Evolutionary conservation across 192 early-diverging fungal species (phyloP).

Genomic region (Backusella morwellensis): DNA sequence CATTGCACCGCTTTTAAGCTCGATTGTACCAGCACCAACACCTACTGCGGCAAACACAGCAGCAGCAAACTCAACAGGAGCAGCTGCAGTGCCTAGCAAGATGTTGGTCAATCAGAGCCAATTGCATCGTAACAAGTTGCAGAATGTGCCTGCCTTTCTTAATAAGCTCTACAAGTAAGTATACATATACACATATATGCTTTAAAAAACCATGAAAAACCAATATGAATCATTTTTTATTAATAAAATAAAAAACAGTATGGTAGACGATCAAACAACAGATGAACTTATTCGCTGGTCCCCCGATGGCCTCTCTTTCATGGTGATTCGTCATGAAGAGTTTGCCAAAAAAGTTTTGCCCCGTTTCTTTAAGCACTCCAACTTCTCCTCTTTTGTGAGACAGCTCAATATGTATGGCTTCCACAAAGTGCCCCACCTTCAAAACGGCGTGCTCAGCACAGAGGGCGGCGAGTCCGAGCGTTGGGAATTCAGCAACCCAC

Average conservation of each 20-base stretch:
- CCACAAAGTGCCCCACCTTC: constrained; percentile 92
- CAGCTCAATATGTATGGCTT: constrained; percentile 97
- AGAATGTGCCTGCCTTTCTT: constrained; percentile 83
- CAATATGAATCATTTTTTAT: background rate
- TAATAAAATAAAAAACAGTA: constrained; percentile 47
- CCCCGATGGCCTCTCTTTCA: constrained; percentile 82
- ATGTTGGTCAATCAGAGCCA: constrained; percentile 16
- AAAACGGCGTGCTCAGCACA: constrained; percentile 80
- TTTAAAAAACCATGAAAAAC: background rate
- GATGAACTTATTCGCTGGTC: constrained; percentile 91
- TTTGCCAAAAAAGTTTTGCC: constrained; percentile 62
- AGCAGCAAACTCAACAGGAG: background rate
- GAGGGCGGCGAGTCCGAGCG: constrained; percentile 69
- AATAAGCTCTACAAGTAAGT: constrained; percentile 89
- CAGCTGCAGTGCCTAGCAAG: background rate
- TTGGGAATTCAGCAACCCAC: constrained; percentile 88
- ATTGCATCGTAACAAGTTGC: constrained; percentile 16
- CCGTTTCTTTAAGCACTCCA: constrained; percentile 88
- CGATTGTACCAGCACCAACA: constrained; percentile 1
- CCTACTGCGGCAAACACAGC: background rate
- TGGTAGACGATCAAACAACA: constrained; percentile 86
- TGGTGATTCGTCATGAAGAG: constrained; percentile 51
- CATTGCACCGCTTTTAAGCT: constrained; percentile 8
- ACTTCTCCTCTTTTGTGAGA: constrained; percentile 87
- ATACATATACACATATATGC: background rate